These are phyloP conservation scores for Ilex asprella DNA, from an alignment of 257 asterid species.

Conservation along the genomic window DNA sequence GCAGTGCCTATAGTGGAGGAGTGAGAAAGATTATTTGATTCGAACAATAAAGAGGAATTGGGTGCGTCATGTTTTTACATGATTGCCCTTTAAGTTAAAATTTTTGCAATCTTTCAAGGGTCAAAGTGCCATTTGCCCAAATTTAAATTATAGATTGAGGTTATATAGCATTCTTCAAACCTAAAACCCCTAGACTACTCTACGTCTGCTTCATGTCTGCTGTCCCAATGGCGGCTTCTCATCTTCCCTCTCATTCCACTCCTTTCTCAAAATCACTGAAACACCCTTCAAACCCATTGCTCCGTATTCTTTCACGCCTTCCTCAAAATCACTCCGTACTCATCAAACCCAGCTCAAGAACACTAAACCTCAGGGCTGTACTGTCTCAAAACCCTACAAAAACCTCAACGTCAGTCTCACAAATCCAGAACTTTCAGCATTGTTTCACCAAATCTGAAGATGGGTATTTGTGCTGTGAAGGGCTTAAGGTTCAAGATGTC, in stretches of 20 bases:
- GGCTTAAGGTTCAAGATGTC: slow-evolving; percentile 55
- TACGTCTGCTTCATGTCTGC: slow-evolving; percentile 1
- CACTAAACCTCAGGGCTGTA: slow-evolving; percentile 40
- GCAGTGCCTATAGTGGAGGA: too few species aligned
- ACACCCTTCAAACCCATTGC: slow-evolving; percentile 11
- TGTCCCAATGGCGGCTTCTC: slow-evolving; percentile 70
- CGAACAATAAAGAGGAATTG: too few species aligned
- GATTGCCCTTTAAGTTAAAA: too few species aligned
- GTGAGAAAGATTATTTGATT: too few species aligned
- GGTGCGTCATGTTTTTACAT: too few species aligned
- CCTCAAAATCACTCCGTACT: slow-evolving; percentile 23
- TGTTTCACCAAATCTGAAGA: slow-evolving; percentile 70
- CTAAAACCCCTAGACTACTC: too few species aligned
- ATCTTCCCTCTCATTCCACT: slow-evolving; percentile 41
- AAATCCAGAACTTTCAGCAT: slow-evolving; percentile 57
- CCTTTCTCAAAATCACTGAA: slow-evolving; percentile 21
- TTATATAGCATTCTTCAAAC: too few species aligned
- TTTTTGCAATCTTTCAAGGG: too few species aligned
- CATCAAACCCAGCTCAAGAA: slow-evolving; percentile 35
- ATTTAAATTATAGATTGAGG: too few species aligned
- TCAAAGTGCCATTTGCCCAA: too few species aligned
- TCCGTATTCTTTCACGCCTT: too few species aligned
- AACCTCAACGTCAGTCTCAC: slow-evolving; percentile 34
- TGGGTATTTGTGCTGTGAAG: slow-evolving; percentile 73
- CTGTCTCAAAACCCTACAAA: slow-evolving; percentile 20